Evolutionary conservation across 331 rosid genomes (phyloP).

Genomic region (Stylosanthes scabra): DNA sequence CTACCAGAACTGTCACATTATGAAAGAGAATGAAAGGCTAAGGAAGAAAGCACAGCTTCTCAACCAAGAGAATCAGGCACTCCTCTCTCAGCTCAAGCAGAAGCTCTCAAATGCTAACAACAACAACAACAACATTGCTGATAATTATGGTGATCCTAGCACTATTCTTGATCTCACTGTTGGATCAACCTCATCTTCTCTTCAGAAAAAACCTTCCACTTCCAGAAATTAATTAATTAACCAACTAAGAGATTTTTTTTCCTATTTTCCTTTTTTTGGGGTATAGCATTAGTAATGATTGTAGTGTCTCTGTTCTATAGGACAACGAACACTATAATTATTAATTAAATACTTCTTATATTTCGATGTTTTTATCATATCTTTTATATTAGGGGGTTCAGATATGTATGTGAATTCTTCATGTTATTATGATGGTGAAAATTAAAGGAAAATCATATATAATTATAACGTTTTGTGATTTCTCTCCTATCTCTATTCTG

Average conservation of each 20-base stretch:
- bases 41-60: constrained; percentile 95
- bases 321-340: constrained; percentile 50
- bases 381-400: constrained; percentile 47
- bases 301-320: constrained; percentile 59
- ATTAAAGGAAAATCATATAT: constrained; percentile 27
- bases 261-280: constrained; percentile 52
- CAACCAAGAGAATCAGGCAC: constrained; percentile 90
- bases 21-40: constrained; percentile 92
- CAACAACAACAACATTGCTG: constrained; percentile 46
- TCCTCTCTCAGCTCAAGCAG: constrained; percentile 87
- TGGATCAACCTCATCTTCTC: constrained; percentile 51
- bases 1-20: constrained; percentile 88
- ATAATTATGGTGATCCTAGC: constrained; percentile 58
- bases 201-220: constrained; percentile 64
- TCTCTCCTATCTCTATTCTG: not conserved
- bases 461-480: constrained; percentile 34
- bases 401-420: constrained; percentile 57
- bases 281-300: constrained; percentile 45
- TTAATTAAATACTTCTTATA: constrained; percentile 13
- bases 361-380: constrained; percentile 43
- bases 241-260: constrained; percentile 53
- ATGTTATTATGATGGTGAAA: constrained; percentile 55
- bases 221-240: constrained; percentile 70
- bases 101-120: constrained; percentile 65
- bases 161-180: constrained; percentile 70